Evolutionary conservation across 192 early-diverging fungal species (phyloP).

Genomic region (Coemansia sp.): DNA sequence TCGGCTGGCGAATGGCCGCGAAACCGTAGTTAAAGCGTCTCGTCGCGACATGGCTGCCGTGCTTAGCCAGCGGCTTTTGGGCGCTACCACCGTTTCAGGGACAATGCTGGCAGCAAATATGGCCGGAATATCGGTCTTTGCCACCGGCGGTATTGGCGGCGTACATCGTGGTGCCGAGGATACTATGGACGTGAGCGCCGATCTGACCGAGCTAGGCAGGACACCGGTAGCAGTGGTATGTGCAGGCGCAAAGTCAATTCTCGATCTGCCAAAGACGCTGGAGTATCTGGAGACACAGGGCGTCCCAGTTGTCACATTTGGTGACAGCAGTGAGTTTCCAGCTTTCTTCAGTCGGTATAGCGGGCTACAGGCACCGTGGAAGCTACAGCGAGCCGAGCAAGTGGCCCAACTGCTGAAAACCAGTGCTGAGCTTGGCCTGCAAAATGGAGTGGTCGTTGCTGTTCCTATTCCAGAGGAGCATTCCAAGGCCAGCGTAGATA

Average conservation of each 20-base stretch:
- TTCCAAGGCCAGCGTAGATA: slow-evolving; percentile 58
- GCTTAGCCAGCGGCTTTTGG: slow-evolving; percentile 66
- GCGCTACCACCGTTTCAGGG: slow-evolving; percentile 90
- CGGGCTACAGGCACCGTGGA: slow-evolving; percentile 57
- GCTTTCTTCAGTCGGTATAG: slow-evolving; percentile 86
- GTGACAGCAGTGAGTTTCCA: slow-evolving; percentile 70
- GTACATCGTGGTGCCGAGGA: slow-evolving; percentile 82
- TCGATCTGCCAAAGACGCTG: slow-evolving; percentile 88
- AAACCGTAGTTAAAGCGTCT: slow-evolving; percentile 70
- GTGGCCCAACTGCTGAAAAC: slow-evolving; percentile 54
- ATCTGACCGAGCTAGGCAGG: slow-evolving; percentile 85
- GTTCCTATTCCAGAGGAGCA: slow-evolving; percentile 81
- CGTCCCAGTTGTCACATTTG: slow-evolving; percentile 83
- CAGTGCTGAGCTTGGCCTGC: slow-evolving; percentile 62
- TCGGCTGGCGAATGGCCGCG: slow-evolving; percentile 61
- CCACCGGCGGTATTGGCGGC: slow-evolving; percentile 97
- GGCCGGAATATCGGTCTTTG: slow-evolving; percentile 88
- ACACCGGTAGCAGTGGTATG: slow-evolving; percentile 95
- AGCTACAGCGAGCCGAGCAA: slow-evolving; percentile 36
- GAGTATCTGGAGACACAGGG: slow-evolving; percentile 94
- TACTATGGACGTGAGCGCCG: slow-evolving; percentile 87
- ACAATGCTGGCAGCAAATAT: slow-evolving; percentile 86
- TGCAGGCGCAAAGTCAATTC: slow-evolving; percentile 94
- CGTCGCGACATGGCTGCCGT: slow-evolving; percentile 81
- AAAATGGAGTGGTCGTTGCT: slow-evolving; percentile 81